Evolutionary conservation across 257 asterid species (phyloP).

Genomic region (Solanum arcanum): DNA sequence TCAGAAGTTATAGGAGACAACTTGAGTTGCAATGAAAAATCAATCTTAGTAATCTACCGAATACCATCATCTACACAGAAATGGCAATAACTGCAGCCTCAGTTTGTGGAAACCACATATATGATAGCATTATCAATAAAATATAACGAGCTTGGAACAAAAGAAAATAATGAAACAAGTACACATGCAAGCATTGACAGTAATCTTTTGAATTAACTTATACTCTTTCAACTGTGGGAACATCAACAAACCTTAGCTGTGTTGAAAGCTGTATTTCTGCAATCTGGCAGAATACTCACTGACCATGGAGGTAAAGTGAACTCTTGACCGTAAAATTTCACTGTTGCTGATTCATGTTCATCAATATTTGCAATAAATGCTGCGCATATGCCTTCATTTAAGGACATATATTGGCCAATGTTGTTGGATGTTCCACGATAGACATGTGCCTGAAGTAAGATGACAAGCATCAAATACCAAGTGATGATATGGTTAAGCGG

Average conservation of each 20-base stretch:
- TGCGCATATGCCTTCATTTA: slow-evolving; percentile 37
- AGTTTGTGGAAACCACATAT: neutral
- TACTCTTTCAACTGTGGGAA: neutral
- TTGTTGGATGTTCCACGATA: slow-evolving; percentile 25
- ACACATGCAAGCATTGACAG: neutral
- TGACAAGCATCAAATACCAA: neutral
- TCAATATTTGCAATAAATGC: slow-evolving; percentile 95
- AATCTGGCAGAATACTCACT: slow-evolving; percentile 83
- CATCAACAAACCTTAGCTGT: slow-evolving; percentile 60
- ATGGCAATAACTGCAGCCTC: neutral
- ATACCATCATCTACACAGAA: neutral
- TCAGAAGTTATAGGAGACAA: neutral
- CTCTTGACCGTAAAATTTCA: slow-evolving; percentile 42
- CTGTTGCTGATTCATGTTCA: slow-evolving; percentile 51
- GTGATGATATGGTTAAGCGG: neutral
- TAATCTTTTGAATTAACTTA: neutral
- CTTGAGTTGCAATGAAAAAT: neutral
- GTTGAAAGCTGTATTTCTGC: slow-evolving; percentile 60
- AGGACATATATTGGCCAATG: slow-evolving; percentile 6
- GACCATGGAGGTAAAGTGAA: slow-evolving; percentile 91
- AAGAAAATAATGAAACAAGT: neutral
- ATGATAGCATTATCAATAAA: neutral
- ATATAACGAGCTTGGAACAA: neutral
- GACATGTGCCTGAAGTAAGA: slow-evolving; percentile 54
- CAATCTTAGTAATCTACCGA: neutral